Evolutionary conservation across 1,139 yeast genomes (phyloP).

Genomic region (Sugiyamaella xylanicola): DNA sequence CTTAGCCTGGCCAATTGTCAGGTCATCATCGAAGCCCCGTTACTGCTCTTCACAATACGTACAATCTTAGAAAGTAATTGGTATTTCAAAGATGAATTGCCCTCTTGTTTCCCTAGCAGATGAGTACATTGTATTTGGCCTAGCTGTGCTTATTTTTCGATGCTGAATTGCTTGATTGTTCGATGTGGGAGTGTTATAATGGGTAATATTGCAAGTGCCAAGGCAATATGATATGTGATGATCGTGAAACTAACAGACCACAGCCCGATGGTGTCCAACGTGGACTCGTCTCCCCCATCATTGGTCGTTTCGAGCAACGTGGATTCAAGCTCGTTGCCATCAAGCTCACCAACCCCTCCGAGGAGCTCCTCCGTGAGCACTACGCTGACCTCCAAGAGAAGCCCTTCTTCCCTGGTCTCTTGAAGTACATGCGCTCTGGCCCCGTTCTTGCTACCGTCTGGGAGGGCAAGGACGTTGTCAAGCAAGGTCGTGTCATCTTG

Average conservation of each 20-base stretch:
- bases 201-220: constrained; percentile 25
- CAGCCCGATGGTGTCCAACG: constrained; percentile 99
- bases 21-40: too few relatives aligned
- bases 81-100: too few relatives aligned
- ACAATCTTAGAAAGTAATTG: too few relatives aligned
- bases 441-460: constrained; percentile 99
- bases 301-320: constrained; percentile 93
- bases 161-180: too few relatives aligned
- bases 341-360: constrained; percentile 87
- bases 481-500: constrained; percentile 95
- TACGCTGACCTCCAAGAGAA: constrained; percentile 92
- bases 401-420: constrained; percentile 94
- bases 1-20: background rate
- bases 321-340: constrained; percentile 97
- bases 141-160: too few relatives aligned
- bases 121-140: too few relatives aligned
- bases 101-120: too few relatives aligned
- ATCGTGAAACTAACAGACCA: background rate
- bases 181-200: too few relatives aligned
- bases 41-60: too few relatives aligned
- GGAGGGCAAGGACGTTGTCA: constrained; percentile 99
- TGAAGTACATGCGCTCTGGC: constrained; percentile 96
- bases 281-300: constrained; percentile 87
- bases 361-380: constrained; percentile 86
- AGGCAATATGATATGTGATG: background rate